These are phyloP conservation scores for Myrica gale DNA, from an alignment of 306 rosid genomes.

Conservation along the genomic window DNA sequence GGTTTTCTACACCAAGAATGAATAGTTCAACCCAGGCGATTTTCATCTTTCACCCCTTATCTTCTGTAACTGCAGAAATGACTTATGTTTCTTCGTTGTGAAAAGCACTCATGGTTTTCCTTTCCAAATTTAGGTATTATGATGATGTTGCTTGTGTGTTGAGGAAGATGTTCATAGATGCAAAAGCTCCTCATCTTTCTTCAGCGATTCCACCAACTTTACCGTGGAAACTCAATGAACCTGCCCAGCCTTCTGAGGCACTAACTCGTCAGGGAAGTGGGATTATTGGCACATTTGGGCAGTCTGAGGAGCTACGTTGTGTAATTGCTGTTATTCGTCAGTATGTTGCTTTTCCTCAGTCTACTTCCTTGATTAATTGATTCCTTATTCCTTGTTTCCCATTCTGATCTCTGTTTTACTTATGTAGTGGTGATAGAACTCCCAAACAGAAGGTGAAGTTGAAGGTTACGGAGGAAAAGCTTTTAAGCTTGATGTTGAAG, in stretches of 20 bases:
- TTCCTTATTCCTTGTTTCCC: conserved; percentile 12
- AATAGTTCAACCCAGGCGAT: background rate
- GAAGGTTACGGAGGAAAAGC: conserved; percentile 92
- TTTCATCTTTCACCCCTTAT: background rate
- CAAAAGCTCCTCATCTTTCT: conserved; percentile 97
- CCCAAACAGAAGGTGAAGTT: conserved; percentile 98
- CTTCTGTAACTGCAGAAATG: conserved; percentile 7
- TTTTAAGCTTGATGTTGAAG: conserved; percentile 80
- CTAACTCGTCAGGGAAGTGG: conserved; percentile 98
- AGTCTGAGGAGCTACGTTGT: conserved; percentile 90
- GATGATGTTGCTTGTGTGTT: conserved; percentile 98
- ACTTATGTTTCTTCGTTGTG: conserved; percentile 16
- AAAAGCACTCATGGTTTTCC: conserved; percentile 21
- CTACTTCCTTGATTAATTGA: conserved; percentile 8
- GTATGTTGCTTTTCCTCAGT: conserved; percentile 51
- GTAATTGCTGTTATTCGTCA: conserved; percentile 91
- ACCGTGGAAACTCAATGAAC: conserved; percentile 89
- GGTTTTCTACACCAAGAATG: background rate
- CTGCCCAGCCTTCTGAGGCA: conserved; percentile 61
- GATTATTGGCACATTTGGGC: conserved; percentile 78
- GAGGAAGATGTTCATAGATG: conserved; percentile 89
- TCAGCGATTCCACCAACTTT: conserved; percentile 84
- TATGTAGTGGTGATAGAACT: conserved; percentile 96
- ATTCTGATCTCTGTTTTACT: conserved; percentile 31
- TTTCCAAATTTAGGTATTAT: conserved; percentile 63